Conservation (phyloP, 1,284 basidiomycete species). For the Austropuccinia psidii region DNA sequence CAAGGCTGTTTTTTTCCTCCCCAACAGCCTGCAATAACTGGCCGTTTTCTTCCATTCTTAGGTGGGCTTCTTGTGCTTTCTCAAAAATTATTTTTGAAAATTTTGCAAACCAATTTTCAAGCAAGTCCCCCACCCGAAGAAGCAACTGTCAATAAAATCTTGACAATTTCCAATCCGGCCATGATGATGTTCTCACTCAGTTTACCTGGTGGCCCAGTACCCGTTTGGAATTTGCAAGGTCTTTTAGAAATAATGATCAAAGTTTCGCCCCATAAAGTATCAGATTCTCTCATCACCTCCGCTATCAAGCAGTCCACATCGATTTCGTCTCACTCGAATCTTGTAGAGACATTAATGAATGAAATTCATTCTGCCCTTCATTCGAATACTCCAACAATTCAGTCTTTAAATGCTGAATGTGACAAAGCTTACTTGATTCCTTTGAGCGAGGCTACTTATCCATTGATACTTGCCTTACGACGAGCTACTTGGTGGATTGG, state of each 20-base stretch:
- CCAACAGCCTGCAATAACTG: not conserved
- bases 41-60: not conserved
- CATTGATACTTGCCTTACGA: conserved; percentile 12
- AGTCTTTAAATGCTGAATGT: not conserved
- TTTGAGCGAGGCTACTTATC: conserved; percentile 11
- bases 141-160: not conserved
- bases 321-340: not conserved
- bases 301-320: not conserved
- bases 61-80: conserved; percentile 1
- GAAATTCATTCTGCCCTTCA: conserved; percentile 15
- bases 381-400: too few relatives aligned
- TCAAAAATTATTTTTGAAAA: not conserved
- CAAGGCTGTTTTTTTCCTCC: too few relatives aligned
- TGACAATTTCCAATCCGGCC: not conserved
- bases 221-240: conserved; percentile 10
- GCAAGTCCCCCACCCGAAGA: not conserved
- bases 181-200: conserved; percentile 16
- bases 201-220: conserved; percentile 4
- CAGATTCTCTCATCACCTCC: not conserved
- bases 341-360: not conserved
- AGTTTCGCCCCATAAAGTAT: not conserved
- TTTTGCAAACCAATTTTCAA: not conserved
- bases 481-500: conserved; percentile 34
- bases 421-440: conserved; percentile 26
- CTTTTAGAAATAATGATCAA: conserved; percentile 8